Evolutionary conservation across 129 eudicot genomes (phyloP), one percentile per base, ranked within the genome.

Genomic region (Chrysanthemum lavandulifolium): DNA sequence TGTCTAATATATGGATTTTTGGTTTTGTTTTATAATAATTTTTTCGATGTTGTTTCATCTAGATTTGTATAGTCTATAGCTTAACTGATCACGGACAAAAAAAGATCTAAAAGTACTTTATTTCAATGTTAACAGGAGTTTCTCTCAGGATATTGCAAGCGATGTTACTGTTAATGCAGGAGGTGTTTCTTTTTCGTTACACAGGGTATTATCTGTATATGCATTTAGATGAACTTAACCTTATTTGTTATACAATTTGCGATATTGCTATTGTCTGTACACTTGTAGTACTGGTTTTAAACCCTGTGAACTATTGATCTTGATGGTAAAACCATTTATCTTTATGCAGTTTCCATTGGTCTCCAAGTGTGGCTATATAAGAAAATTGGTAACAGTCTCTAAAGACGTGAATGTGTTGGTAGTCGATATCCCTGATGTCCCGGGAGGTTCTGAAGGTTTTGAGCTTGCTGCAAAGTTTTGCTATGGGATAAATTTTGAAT

Each of bases 391-490:
- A 3, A 83, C 96, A 14, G 83, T 83, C 68, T 72, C 86, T 1
- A 63, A 60, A 63, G 84, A 82, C 27, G 70, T 57, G 15, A 83
- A 86, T 48, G 54, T 18, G 69, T 62, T 85, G 15, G 78, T 40
- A 19, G 61, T 95, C 31, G 85, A 91, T 73, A 81, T 95, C 67
- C 82, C 90, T 13, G 88, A 91, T 68, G 52, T 95, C 61, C 97
- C 99, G 0, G 96, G 99, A 15, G 97, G 97, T 29, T 72, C 87
- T 31, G 95, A 90, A 60, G 89, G 90, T 18, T 95, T 95, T 57
- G 97, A 91, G 69, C 91, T 95, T 7, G 99, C 99, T 3, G 91
- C 97, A 57, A 95, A 91, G 63, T 95, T 95, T 77, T 95, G 99
- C 81, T 95, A 95, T 63, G 96, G 96, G 29, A 76, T 95, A 21